Evolutionary conservation across 345 rosid genomes (phyloP), one percentile per base, ranked within the genome.

Genomic region (Barbarea vulgaris): DNA sequence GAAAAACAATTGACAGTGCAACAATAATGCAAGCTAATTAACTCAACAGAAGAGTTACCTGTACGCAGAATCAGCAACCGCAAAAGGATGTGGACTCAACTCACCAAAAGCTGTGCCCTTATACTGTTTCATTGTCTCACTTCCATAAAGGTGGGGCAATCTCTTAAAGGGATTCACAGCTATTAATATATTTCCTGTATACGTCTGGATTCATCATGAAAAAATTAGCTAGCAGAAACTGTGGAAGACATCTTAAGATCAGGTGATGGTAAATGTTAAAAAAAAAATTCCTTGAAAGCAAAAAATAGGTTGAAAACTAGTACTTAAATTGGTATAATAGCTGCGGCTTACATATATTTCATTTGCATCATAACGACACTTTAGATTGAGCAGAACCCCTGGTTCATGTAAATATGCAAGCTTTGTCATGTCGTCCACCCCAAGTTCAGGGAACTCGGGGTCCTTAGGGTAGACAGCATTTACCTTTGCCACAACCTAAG

Each of bases 361-460:
- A 82, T 89, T 89, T 39, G 85, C 73, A 80, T 90, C 81, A 78
- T 82, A 95, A 76, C 99, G 88, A 34, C 84, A 78, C 74, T 78
- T 87, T 61, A 95, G 88, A 79, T 95, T 95, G 83, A 85, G 88
- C 37, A 95, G 78, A 71, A 95, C 97, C 71, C 99, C 99, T 25
- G 99, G 99, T 81, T 92, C 99, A 73, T 95, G 99, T 55, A 95
- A 79, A 86, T 95, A 92, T 58, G 99, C 90, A 70, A 95, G 87
- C 85, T 83, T 95, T 42, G 98, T 92, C 99, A 95, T 95, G 81
- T 95, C 99, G 69, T 95, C 99, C 69, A 92, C 91, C 18, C 99
- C 99, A 34, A 80, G 77, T 64, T 83, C 85, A 52, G 99, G 99
- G 67, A 89, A 89, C 80, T 92, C 98, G 1, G 97, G 81, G 81